Evolutionary conservation across 805 yeast species (phyloP), one percentile per base, ranked within the genome.

Genomic region (Wickerhamiella parazyma): DNA sequence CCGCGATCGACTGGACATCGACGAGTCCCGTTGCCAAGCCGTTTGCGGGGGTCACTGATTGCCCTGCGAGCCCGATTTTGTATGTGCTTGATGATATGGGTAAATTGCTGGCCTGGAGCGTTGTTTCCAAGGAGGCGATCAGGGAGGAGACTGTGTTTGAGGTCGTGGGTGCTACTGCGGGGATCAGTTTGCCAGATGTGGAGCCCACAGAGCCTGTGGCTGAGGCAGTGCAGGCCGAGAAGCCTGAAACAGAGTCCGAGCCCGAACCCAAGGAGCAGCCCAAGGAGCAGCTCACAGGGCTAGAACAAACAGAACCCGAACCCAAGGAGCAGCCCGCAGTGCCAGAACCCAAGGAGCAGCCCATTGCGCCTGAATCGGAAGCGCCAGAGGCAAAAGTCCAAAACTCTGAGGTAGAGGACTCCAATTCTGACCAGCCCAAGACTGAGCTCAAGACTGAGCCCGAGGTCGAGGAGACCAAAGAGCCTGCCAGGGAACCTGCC

Each of bases 31-130:
- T 41, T 3, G 16, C 6, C 4, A 35, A 41, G 1, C 50, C 51
- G 3, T 33, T 53, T 21, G 39, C 45, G 10, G 51, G 53, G 7
- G 34, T 45, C 6, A 52, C 48, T 7, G 18, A 24, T 18, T 37
- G 44, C 12, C 8, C 17, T 2, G 26, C 45, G 3, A 6, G 46
- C 21, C 58, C 58, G 1, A 16, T 54, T 2, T 36, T 47, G 46
- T 45, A 50, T 18, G 40, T 51, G 1, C 41, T 54, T 14, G 48
- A 52, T 5, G 52, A 52, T 25, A 49, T 44, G 33, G 57, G 58
- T 3, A 18, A 44, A 3, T 7, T 54, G 3, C 34, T 50, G 1
- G 56, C 49, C 12, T 52, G 55, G 55, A 16, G 38, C 18, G 29
- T 54, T 8, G 50, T 45, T 7, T 33, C 41, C 12, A 42, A 40